These are phyloP conservation scores for Niebla homalea DNA, from an alignment of 495 filamentous ascomycete species.

Conservation along the genomic window DNA sequence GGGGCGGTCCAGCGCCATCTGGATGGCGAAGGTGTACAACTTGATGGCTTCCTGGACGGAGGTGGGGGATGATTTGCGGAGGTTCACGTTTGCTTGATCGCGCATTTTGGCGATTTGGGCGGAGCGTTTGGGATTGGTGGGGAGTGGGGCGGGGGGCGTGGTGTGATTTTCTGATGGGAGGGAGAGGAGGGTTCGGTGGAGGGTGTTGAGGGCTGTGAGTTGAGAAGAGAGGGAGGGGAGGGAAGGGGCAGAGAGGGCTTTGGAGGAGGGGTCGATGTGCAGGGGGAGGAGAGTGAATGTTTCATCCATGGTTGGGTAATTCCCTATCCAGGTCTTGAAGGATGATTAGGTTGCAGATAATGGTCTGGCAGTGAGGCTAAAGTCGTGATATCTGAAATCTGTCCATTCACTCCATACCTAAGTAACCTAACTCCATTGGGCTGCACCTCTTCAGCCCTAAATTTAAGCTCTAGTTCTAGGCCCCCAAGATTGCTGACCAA, in stretches of 20 bases:
- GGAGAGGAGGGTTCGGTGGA: slow-evolving; percentile 57
- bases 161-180: slow-evolving; percentile 26
- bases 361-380: no score
- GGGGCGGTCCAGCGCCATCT: slow-evolving; percentile 74
- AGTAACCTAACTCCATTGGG: no score
- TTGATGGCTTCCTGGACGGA: slow-evolving; percentile 51
- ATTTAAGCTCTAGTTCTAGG: no score
- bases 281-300: slow-evolving; percentile 77
- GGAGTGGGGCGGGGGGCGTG: slow-evolving; percentile 62
- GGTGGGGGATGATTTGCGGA: slow-evolving; percentile 57
- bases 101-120: slow-evolving; percentile 82
- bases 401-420: no score
- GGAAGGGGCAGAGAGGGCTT: slow-evolving; percentile 57
- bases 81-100: slow-evolving; percentile 69
- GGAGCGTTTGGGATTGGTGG: slow-evolving; percentile 72
- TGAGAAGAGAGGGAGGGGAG: slow-evolving; percentile 39
- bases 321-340: no score
- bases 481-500: no score
- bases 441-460: no score
- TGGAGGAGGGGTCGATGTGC: slow-evolving; percentile 59
- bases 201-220: slow-evolving; percentile 53
- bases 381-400: no score
- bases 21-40: slow-evolving; percentile 68
- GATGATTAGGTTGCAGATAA: no score
- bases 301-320: slow-evolving; percentile 42